phyloP scores from a whole-genome alignment of 2,329 filamentous ascomycete genomes.

The Xylaria digitata region DNA sequence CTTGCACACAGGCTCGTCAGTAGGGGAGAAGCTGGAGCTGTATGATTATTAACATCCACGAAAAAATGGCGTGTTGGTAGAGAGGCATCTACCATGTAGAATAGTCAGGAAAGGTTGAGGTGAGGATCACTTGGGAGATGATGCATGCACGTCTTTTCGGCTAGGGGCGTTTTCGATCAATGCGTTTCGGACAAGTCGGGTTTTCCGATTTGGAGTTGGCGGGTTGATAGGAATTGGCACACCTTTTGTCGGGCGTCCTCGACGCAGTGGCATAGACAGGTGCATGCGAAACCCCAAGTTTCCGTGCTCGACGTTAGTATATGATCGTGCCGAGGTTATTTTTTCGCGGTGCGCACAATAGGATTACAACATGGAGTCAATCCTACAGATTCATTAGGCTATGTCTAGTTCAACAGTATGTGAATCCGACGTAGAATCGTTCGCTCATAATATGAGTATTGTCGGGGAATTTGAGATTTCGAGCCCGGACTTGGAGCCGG shows the following conservation, averaged over 20 bases:
- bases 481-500: not conserved
- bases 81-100: constrained; percentile 31
- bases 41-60: constrained; percentile 40
- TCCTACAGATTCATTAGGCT: constrained; percentile 28
- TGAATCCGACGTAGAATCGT: not conserved
- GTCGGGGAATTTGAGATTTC: not conserved
- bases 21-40: constrained; percentile 19
- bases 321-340: constrained; percentile 9
- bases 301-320: constrained; percentile 13
- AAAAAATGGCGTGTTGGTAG: constrained; percentile 25
- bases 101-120: constrained; percentile 22
- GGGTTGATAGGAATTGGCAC: constrained; percentile 1
- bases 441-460: no score
- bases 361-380: constrained; percentile 24
- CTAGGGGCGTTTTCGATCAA: constrained; percentile 22
- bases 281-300: constrained; percentile 7
- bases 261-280: constrained; percentile 17
- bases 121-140: constrained; percentile 11
- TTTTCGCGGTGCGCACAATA: constrained; percentile 28
- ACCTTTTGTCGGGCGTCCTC: constrained; percentile 11
- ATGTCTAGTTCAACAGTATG: constrained; percentile 8
- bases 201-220: constrained; percentile 20
- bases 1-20: constrained; percentile 3
- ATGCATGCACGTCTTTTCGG: constrained; percentile 12
- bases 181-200: constrained; percentile 18